Conservation (phyloP, 2,329 filamentous ascomycete species). For the Botrytis deweyae region DNA sequence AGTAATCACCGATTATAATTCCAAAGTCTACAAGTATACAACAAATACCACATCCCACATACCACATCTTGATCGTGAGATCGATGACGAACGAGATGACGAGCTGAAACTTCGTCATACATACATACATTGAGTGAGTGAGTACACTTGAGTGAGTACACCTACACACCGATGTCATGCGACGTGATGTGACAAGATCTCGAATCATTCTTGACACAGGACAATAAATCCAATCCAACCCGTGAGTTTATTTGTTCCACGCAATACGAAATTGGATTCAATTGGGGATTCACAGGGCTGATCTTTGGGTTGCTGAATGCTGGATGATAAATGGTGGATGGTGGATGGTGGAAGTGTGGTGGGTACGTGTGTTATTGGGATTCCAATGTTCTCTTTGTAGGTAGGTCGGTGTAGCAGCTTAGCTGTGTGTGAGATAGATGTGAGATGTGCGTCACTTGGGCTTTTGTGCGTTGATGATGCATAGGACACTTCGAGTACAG, state of each 20-base stretch:
- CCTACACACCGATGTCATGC: neutral
- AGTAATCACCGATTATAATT: neutral
- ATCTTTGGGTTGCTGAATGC: neutral
- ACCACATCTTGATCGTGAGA: neutral
- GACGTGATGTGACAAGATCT: neutral
- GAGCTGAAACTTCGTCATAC: constrained; percentile 1
- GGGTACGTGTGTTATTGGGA: neutral
- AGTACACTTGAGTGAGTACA: neutral
- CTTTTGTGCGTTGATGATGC: neutral
- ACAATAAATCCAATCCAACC: neutral
- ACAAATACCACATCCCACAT: neutral
- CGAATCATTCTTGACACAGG: neutral
- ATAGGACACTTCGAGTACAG: neutral
- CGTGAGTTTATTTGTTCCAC: neutral
- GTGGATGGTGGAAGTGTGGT: no score
- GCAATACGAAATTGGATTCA: neutral
- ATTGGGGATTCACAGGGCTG: neutral
- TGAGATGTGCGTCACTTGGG: neutral
- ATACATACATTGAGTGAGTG: no score
- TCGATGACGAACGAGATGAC: neutral
- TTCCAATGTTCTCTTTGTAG: neutral
- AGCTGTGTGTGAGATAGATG: neutral
- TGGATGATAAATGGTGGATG: neutral
- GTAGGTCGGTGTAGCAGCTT: neutral
- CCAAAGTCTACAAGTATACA: neutral